Percentiles rank a stretch among this genome's conserved stretches.
Conservation (phyloP, 768 basidiomycete genomes). For the Kwoniella dendrophila region DNA sequence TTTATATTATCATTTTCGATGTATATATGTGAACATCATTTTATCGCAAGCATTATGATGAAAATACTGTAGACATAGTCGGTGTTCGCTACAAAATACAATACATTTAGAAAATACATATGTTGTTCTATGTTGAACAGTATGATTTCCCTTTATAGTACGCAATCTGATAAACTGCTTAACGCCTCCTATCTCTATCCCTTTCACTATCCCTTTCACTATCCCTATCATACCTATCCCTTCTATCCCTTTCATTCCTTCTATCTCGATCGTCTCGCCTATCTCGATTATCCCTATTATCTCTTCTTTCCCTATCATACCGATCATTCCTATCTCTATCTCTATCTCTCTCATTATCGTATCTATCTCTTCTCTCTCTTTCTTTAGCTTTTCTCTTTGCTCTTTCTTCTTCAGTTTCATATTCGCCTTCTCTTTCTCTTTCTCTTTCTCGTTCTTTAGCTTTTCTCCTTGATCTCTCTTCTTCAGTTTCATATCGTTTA, state of each 20-base stretch:
- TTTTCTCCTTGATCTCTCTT: conserved; percentile 22
- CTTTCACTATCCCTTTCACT: conserved; percentile 10
- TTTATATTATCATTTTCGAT: too few relatives aligned
- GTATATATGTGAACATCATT: too few relatives aligned
- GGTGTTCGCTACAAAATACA: too few relatives aligned
- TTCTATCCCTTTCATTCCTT: conserved; percentile 13
- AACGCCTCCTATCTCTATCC: conserved; percentile 6
- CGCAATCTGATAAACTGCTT: too few relatives aligned
- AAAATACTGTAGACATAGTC: too few relatives aligned
- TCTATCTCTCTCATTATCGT: conserved; percentile 14
- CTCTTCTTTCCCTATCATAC: conserved; percentile 25
- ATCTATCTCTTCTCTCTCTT: conserved; percentile 21
- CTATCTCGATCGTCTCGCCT: conserved; percentile 21
- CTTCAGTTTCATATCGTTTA: conserved; percentile 26
- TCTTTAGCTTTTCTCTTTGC: conserved; percentile 39
- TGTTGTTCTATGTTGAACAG: too few relatives aligned
- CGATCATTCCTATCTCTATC: conserved; percentile 9
- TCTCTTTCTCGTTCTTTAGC: conserved; percentile 14
- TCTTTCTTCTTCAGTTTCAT: conserved; percentile 39
- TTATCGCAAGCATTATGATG: too few relatives aligned
- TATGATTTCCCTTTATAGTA: too few relatives aligned
- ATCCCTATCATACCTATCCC: conserved; percentile 2
- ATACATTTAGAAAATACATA: too few relatives aligned
- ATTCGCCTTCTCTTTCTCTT: conserved; percentile 23
- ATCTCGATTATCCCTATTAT: conserved; percentile 28